Base-by-base conservation (phyloP, 2,329 filamentous ascomycete species). In the Polychaeton citri region DNA sequence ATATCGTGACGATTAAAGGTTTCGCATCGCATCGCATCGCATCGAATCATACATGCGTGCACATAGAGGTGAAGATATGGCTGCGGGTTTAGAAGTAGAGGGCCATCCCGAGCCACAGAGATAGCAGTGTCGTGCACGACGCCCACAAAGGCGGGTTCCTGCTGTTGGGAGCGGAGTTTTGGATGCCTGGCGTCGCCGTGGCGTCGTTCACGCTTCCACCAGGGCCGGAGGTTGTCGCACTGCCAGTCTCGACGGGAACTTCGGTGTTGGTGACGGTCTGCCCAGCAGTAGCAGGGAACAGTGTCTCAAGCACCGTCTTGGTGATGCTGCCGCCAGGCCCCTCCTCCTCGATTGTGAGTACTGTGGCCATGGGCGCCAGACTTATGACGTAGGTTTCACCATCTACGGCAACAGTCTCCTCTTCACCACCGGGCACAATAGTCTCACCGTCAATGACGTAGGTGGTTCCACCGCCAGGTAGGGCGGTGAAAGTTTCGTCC, bases 401-500 rank as follows among this genome's bases (percentile, higher is more conserved):
- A 17, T 38, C 34, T 32, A 56, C 39, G 2, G 43, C 48, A 9
- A 50, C 48, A 7, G 50, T 54, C 7, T 37, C 30, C 18, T 50
- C 49, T 6, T 38, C 40, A 6, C 54, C 52, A 7, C 57, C 59
- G 6, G 60, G 53, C 2, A 47, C 44, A 2, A 65, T 50, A 1
- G 59, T 62, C 28, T 61, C 51, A 7, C 56, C 61, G 16, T 50
- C 49, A 10, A 65, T 47, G 8, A 63, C 38, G 30, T 63, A 66
- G 1, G 54, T 54, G 2, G 51, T 44, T 8, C 45, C 45, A 19
- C 43, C 44, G 35, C 50, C 36, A 18, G 48, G 31, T n/a, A 52
- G 37, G 6, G 54, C 50, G 6, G 42, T 51, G 43, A 52, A 57
- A 2, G 40, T 50, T 21, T 50, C 34, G 6, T 44, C 47, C 7